phyloP scores from a whole-genome alignment of 2,329 filamentous ascomycete genomes.

The Daldinia sp. region DNA sequence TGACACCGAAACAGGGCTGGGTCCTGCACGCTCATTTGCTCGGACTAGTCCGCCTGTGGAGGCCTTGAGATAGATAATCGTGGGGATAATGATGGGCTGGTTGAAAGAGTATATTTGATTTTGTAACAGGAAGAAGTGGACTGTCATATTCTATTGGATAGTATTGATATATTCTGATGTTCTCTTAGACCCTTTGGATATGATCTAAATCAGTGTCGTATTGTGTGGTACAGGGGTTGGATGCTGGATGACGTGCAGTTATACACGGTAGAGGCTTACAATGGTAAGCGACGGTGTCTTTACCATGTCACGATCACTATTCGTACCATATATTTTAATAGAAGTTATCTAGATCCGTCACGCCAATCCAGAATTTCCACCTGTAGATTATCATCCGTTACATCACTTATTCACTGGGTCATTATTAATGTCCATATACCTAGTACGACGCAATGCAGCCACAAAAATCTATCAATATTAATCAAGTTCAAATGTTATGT shows the following conservation, averaged over 20 bases:
- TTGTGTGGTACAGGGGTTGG: neutral
- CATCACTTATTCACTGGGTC: neutral
- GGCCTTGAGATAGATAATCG: neutral
- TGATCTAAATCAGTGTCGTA: neutral
- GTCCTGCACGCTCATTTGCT: neutral
- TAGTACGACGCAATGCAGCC: neutral
- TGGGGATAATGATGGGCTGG: neutral
- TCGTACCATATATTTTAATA: neutral
- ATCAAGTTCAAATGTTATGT: neutral
- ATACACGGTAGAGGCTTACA: neutral
- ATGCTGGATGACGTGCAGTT: slow-evolving; percentile 16
- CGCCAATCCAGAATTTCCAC: neutral
- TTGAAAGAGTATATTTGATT: neutral
- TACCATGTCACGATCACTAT: neutral
- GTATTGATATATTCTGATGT: neutral
- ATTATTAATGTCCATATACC: neutral
- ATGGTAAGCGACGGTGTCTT: neutral
- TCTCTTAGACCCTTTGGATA: neutral
- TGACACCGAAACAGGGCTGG: neutral
- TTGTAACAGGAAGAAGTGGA: no score
- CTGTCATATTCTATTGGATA: neutral
- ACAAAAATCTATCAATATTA: neutral
- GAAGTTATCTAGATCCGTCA: neutral
- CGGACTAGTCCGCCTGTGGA: neutral
- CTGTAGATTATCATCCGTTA: neutral